phyloP scores from a whole-genome alignment of 2,329 filamentous ascomycete species.

The Ambrosiella cleistominuta region DNA sequence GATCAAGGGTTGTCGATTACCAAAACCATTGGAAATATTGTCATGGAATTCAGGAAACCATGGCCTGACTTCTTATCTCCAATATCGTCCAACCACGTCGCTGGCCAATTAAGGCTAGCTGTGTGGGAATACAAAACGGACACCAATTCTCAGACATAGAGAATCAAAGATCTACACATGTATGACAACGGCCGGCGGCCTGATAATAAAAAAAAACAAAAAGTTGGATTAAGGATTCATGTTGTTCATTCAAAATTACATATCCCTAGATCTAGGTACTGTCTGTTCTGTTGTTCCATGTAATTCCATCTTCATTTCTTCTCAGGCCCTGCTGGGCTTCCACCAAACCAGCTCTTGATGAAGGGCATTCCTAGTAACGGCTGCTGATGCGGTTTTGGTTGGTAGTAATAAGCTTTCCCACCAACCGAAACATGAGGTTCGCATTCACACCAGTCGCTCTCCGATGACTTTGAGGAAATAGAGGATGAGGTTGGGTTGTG shows the following conservation, averaged over 20 bases:
- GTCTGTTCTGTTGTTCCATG: background rate
- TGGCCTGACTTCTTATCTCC: too few relatives aligned
- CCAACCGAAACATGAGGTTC: slow-evolving; percentile 26
- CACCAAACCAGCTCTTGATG: slow-evolving; percentile 16
- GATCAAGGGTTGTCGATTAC: too few relatives aligned
- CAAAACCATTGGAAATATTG: too few relatives aligned
- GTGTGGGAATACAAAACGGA: too few relatives aligned
- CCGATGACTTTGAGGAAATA: slow-evolving; percentile 21
- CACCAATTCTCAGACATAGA: too few relatives aligned
- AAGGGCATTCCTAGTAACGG: slow-evolving; percentile 22
- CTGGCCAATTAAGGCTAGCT: too few relatives aligned
- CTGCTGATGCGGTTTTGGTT: slow-evolving; percentile 24
- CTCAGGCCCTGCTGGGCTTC: background rate
- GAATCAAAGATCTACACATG: background rate
- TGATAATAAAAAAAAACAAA: background rate
- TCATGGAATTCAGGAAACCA: too few relatives aligned
- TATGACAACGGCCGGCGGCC: background rate
- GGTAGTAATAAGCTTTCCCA: slow-evolving; percentile 26
- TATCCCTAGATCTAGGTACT: background rate
- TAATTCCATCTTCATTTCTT: background rate
- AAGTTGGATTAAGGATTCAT: background rate
- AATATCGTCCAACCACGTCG: too few relatives aligned
- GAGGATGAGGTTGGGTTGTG: slow-evolving; percentile 24
- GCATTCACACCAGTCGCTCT: slow-evolving; percentile 32
- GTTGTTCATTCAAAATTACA: background rate